These are phyloP conservation scores for Fragilaria radians DNA, from an alignment of 108 stramenopile species.

Conservation along the genomic window DNA sequence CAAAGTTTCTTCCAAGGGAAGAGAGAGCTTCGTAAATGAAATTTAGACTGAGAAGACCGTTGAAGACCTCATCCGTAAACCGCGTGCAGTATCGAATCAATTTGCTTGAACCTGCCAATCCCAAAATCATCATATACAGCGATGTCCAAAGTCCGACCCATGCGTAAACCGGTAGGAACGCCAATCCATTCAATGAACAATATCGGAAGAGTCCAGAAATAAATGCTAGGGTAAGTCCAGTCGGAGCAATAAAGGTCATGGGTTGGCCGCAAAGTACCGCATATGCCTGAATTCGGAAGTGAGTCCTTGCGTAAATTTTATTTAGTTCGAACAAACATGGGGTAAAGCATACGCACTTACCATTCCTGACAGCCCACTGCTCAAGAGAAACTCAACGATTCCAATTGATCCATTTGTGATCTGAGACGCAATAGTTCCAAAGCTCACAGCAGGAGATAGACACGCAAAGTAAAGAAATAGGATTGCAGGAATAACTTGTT, in stretches of 20 bases:
- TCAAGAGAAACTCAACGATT: constrained; percentile 85
- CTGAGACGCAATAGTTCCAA: constrained; percentile 87
- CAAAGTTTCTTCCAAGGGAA: constrained; percentile 64
- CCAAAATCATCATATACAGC: constrained; percentile 72
- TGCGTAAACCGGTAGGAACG: constrained; percentile 91
- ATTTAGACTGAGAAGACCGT: constrained; percentile 87
- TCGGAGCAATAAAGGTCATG: constrained; percentile 97
- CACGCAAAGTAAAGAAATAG: constrained; percentile 96
- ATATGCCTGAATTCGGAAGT: constrained; percentile 42
- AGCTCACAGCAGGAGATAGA: constrained; percentile 89
- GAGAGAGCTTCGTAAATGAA: constrained; percentile 89
- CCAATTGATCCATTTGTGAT: constrained; percentile 86
- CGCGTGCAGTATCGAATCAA: constrained; percentile 90
- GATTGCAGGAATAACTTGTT: constrained; percentile 71
- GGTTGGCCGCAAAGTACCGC: constrained; percentile 88
- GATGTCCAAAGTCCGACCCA: constrained; percentile 96
- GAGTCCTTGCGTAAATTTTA: not conserved
- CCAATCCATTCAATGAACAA: constrained; percentile 56
- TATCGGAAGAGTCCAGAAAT: constrained; percentile 85
- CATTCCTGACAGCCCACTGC: constrained; percentile 83
- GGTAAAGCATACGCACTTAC: constrained; percentile 21
- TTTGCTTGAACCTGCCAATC: constrained; percentile 71
- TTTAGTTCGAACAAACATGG: not conserved
- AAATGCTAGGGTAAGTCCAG: constrained; percentile 91
- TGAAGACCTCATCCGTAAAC: constrained; percentile 97